A percentile compares a stretch with the other conserved stretches of the same genome.
Evolutionary conservation across 169 alveolate species (phyloP).

Genomic region (Plasmodium ovale): DNA sequence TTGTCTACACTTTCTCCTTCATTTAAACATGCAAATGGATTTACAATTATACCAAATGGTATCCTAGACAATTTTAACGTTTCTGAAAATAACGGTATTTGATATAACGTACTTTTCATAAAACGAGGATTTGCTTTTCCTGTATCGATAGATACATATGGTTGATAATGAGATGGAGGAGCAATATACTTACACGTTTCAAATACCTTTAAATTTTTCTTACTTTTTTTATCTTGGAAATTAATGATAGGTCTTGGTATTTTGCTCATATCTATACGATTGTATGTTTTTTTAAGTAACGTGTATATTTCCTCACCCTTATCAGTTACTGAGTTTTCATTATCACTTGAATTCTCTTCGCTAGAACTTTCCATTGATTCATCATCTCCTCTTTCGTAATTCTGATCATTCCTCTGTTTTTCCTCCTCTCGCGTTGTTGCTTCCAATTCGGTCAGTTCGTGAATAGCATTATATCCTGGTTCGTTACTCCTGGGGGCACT

Average conservation of each 20-base stretch:
- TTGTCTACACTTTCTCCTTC: conserved; percentile 76
- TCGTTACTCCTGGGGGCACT: no score
- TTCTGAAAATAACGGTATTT: conserved; percentile 81
- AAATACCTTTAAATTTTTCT: conserved; percentile 36
- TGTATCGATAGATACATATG: conserved; percentile 72
- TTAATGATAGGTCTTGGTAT: conserved; percentile 67
- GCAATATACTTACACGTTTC: conserved; percentile 72
- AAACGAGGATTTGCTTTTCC: conserved; percentile 79
- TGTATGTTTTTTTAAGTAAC: conserved; percentile 46
- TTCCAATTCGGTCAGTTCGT: no score
- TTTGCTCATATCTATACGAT: conserved; percentile 71
- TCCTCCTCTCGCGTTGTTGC: no score
- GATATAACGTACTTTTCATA: conserved; percentile 78
- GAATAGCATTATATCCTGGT: no score
- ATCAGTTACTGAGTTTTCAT: conserved; percentile 38
- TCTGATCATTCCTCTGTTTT: no score
- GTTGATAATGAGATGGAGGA: conserved; percentile 71
- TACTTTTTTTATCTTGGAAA: conserved; percentile 34
- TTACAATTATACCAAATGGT: conserved; percentile 83
- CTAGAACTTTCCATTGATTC: conserved; percentile 62
- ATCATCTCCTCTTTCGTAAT: conserved; percentile 10
- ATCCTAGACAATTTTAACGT: conserved; percentile 77
- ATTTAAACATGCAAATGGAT: conserved; percentile 83
- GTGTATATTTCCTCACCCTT: conserved; percentile 63
- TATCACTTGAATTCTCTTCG: conserved; percentile 44